Evolutionary conservation across 441 rosid genomes (phyloP).

Genomic region (Omphalea diandra): DNA sequence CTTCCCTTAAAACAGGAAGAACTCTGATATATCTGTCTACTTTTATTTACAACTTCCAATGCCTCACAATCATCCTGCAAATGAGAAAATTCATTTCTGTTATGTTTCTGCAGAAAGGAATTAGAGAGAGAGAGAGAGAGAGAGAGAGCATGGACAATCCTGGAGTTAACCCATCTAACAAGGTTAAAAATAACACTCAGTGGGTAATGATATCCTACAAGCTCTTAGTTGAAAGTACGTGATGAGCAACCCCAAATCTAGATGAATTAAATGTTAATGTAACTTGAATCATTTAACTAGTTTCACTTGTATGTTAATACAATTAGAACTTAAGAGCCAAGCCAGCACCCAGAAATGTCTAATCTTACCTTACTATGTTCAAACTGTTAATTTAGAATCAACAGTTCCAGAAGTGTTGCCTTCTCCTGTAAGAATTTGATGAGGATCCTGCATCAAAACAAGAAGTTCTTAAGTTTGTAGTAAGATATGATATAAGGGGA

Average conservation of each 20-base stretch:
- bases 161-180: neutral
- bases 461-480: neutral
- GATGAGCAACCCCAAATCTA: neutral
- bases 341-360: slow-evolving; percentile 14
- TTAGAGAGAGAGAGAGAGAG: too few relatives aligned
- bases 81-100: slow-evolving; percentile 18
- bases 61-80: slow-evolving; percentile 35
- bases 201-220: neutral
- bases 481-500: neutral
- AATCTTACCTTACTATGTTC: slow-evolving; percentile 30
- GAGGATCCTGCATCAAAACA: slow-evolving; percentile 70
- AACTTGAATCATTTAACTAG: neutral
- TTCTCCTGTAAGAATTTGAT: slow-evolving; percentile 74
- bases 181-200: neutral
- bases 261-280: neutral
- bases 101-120: neutral
- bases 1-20: slow-evolving; percentile 18
- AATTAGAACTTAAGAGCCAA: neutral
- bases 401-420: slow-evolving; percentile 78
- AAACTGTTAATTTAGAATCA: slow-evolving; percentile 71
- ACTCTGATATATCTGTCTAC: slow-evolving; percentile 18
- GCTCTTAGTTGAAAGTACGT: neutral
- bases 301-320: neutral
- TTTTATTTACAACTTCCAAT: slow-evolving; percentile 35
- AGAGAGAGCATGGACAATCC: too few relatives aligned